phyloP scores from a whole-genome alignment of 2,329 filamentous ascomycete genomes.

The Arthrobotrys entomopaga region DNA sequence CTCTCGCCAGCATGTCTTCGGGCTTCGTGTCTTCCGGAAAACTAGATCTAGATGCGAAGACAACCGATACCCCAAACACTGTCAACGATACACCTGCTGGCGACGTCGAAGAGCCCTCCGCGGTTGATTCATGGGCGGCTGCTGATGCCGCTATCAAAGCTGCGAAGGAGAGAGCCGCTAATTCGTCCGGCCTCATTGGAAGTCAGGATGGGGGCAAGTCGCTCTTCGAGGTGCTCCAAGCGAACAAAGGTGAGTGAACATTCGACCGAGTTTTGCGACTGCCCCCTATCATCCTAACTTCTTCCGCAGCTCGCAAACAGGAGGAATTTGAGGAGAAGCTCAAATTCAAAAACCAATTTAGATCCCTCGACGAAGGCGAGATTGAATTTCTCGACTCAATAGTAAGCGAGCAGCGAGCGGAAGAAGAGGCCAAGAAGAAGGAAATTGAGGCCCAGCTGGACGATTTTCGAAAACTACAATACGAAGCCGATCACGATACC shows the following conservation, averaged over 20 bases:
- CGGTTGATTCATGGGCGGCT: constrained; percentile 56
- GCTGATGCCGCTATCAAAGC: constrained; percentile 66
- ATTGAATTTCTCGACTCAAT: constrained; percentile 77
- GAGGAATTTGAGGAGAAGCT: constrained; percentile 81
- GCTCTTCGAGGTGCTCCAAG: constrained; percentile 79
- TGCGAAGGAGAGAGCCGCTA: constrained; percentile 68
- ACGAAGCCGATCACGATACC: constrained; percentile 56
- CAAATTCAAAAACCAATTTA: constrained; percentile 79
- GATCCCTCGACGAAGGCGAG: constrained; percentile 80
- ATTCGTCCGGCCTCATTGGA: constrained; percentile 60
- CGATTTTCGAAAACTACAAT: constrained; percentile 68
- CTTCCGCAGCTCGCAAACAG: constrained; percentile 75
- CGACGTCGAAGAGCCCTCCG: constrained; percentile 15
- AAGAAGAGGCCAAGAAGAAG: constrained; percentile 68
- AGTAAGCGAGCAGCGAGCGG: constrained; percentile 65
- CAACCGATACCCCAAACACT: constrained; percentile 1
- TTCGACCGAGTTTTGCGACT: constrained; percentile 3
- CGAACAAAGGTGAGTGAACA: constrained; percentile 75
- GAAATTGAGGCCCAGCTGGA: constrained; percentile 70
- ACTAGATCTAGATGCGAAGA: constrained; percentile 30
- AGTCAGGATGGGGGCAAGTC: constrained; percentile 69
- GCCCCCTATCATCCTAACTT: constrained; percentile 22
- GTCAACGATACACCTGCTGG: constrained; percentile 4
- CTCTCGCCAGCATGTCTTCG: constrained; percentile 57
- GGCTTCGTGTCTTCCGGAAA: constrained; percentile 59